Evolutionary conservation across 2,329 filamentous ascomycete genomes (phyloP).

Genomic region (Cladosporium colombiae): DNA sequence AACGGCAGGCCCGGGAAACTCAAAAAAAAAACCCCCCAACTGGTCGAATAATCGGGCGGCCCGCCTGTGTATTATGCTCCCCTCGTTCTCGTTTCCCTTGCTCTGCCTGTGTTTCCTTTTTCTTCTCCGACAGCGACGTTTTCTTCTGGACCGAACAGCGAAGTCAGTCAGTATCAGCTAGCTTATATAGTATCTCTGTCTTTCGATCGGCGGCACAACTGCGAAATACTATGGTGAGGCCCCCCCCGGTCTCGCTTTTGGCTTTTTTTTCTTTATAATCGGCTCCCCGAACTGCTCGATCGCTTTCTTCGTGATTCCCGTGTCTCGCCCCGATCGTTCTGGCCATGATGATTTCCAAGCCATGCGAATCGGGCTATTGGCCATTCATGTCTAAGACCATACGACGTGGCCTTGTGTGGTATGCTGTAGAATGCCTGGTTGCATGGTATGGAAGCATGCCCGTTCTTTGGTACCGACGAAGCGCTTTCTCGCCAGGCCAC

Average conservation of each 20-base stretch:
- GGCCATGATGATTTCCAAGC: no score
- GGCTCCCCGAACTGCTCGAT: background rate
- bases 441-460: no score
- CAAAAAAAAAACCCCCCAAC: background rate
- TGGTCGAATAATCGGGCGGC: background rate
- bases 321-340: no score
- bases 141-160: background rate
- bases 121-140: background rate
- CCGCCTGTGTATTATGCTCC: constrained; percentile 13
- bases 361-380: no score
- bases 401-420: no score
- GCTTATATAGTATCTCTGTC: background rate
- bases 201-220: background rate
- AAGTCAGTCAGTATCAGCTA: background rate
- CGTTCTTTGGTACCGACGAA: no score
- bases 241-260: constrained; percentile 14
- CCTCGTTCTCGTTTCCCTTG: background rate
- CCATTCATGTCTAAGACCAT: no score
- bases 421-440: no score
- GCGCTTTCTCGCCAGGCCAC: no score
- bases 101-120: background rate
- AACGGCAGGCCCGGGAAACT: background rate
- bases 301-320: no score
- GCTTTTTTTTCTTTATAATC: background rate
- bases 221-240: constrained; percentile 15